These are phyloP conservation scores for Mycena galopus DNA, from an alignment of 768 basidiomycete species.

Conservation along the genomic window DNA sequence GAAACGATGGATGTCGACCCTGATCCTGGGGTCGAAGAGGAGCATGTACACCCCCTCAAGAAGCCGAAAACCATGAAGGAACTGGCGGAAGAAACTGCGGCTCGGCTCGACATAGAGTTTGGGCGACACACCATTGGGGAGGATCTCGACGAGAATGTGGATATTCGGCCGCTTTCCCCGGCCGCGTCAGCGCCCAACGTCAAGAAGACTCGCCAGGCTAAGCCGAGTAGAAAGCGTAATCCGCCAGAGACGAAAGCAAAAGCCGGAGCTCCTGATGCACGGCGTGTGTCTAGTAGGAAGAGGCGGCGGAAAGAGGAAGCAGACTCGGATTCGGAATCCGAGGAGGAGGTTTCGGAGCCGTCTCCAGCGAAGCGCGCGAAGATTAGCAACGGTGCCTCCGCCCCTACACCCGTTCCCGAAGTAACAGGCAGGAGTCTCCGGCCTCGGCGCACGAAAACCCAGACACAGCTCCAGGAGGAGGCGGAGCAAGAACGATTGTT, in stretches of 20 bases:
- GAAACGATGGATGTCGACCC: slow-evolving; percentile 52
- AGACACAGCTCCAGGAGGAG: slow-evolving; percentile 62
- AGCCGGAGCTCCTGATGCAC: slow-evolving; percentile 39
- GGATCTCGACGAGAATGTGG: slow-evolving; percentile 8
- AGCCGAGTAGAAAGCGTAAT: slow-evolving; percentile 29
- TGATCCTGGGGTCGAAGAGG: slow-evolving; percentile 48
- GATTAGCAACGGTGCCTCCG: slow-evolving; percentile 30
- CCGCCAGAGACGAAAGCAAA: slow-evolving; percentile 29
- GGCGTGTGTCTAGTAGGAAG: slow-evolving; percentile 37
- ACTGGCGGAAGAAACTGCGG: slow-evolving; percentile 63
- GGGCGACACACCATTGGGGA: slow-evolving; percentile 21
- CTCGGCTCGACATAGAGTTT: slow-evolving; percentile 31
- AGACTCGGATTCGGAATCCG: slow-evolving; percentile 39
- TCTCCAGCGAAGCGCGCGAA: slow-evolving; percentile 51
- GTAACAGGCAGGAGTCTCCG: slow-evolving; percentile 66
- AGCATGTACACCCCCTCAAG: not conserved
- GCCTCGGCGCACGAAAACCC: slow-evolving; percentile 68
- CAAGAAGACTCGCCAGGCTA: slow-evolving; percentile 29
- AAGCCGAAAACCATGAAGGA: slow-evolving; percentile 75
- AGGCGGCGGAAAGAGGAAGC: slow-evolving; percentile 41
- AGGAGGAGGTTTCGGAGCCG: slow-evolving; percentile 35
- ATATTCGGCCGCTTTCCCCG: slow-evolving; percentile 9
- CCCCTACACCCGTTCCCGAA: slow-evolving; percentile 15
- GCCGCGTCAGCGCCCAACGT: slow-evolving; percentile 19
- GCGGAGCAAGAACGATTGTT: slow-evolving; percentile 64